These are phyloP conservation scores for Debaryomyces maramus DNA, from an alignment of 805 yeast species.

Conservation along the genomic window DNA sequence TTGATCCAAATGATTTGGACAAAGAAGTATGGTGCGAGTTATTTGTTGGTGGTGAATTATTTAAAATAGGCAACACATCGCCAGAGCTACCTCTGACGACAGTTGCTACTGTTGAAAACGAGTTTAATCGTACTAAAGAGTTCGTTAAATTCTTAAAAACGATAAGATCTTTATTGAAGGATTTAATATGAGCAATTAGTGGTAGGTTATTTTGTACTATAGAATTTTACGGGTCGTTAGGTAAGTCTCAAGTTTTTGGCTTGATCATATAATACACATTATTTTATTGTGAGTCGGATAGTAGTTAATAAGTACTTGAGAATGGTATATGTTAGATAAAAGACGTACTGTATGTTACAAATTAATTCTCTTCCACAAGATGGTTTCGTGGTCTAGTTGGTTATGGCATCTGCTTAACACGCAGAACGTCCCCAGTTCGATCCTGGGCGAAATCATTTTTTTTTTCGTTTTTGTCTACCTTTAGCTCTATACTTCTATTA, in stretches of 20 bases:
- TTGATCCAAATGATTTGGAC: constrained; percentile 45
- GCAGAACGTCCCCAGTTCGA: constrained; percentile 99
- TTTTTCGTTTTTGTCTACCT: too few species aligned
- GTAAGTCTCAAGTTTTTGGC: too few species aligned
- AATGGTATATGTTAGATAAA: too few species aligned
- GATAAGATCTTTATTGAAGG: constrained; percentile 10
- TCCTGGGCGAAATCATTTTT: constrained; percentile 97
- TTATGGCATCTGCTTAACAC: constrained; percentile 99
- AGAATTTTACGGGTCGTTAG: too few species aligned
- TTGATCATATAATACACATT: too few species aligned
- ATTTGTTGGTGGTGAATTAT: constrained; percentile 44
- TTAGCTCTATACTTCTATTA: too few species aligned
- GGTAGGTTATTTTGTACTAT: too few species aligned
- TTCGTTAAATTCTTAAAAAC: constrained; percentile 25
- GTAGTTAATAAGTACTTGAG: too few species aligned
- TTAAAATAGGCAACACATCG: constrained; percentile 32
- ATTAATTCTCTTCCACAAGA: too few species aligned
- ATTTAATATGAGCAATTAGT: not conserved
- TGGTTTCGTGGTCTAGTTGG: constrained; percentile 91
- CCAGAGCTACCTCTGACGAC: constrained; percentile 37
- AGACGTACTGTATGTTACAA: too few species aligned
- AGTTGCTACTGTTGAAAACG: constrained; percentile 16
- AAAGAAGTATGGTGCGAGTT: constrained; percentile 45
- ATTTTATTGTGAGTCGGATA: too few species aligned
- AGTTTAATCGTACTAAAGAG: constrained; percentile 27